Percentiles rank a stretch among this genome's conserved stretches.
Evolutionary conservation across 73 alveolate genomes (phyloP).

Genomic region (Paraurostyla sp.): DNA sequence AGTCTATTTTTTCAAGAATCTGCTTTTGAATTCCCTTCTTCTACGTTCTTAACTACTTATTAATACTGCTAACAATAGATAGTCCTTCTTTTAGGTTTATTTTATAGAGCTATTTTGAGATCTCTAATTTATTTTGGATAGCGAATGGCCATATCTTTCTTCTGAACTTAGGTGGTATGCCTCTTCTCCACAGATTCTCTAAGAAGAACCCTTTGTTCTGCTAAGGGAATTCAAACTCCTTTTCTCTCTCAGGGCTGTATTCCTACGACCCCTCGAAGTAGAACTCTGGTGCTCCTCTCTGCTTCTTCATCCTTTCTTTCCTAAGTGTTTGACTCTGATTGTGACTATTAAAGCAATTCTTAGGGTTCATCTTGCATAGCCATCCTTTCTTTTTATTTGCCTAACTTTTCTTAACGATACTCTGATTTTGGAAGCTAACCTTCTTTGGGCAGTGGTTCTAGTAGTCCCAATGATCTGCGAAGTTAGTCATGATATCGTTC

Average conservation of each 20-base stretch:
- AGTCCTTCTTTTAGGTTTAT: constrained; percentile 71
- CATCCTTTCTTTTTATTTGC: background rate
- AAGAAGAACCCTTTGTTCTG: constrained; percentile 33
- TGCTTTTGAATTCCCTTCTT: constrained; percentile 53
- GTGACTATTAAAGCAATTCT: constrained; percentile 3
- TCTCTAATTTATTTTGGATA: constrained; percentile 84
- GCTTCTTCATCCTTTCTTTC: background rate
- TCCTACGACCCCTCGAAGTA: no score
- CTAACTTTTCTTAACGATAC: background rate
- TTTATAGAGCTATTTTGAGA: constrained; percentile 84
- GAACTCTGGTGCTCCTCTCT: no score
- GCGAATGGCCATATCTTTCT: constrained; percentile 91
- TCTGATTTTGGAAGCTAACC: no score
- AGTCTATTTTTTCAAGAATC: constrained; percentile 66
- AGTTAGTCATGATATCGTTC: constrained; percentile 65
- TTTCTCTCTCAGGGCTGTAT: constrained; percentile 31
- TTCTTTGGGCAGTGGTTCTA: constrained; percentile 57
- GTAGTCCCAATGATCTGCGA: constrained; percentile 67
- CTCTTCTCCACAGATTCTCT: constrained; percentile 88
- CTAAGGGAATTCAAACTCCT: background rate
- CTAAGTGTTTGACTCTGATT: background rate
- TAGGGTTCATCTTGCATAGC: constrained; percentile 8
- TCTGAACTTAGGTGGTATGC: constrained; percentile 93
- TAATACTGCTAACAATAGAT: constrained; percentile 37
- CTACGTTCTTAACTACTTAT: constrained; percentile 3